phyloP scores from a whole-genome alignment of 2,329 filamentous ascomycete genomes.

The Aaosphaeria arxii region DNA sequence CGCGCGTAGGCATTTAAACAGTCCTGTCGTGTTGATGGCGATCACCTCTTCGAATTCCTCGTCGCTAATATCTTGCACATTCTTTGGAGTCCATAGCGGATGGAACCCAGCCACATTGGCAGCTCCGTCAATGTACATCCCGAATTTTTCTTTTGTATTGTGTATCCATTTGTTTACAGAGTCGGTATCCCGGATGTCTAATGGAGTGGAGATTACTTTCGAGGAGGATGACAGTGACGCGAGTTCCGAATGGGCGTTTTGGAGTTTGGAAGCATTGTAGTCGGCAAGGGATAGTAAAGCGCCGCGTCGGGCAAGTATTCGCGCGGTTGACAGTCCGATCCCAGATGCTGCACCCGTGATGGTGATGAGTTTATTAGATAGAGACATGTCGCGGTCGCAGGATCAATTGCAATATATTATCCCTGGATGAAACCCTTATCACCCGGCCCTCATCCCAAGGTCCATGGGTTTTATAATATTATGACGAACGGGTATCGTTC shows the following conservation, averaged over 20 bases:
- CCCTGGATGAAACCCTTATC: too few relatives aligned
- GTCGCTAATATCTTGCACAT: conserved; percentile 7
- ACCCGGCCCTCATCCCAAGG: too few relatives aligned
- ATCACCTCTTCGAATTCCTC: conserved; percentile 10
- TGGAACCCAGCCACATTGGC: conserved; percentile 13
- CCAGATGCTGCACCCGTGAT: conserved; percentile 10
- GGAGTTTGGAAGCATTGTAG: conserved; percentile 2
- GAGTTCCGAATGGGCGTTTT: conserved; percentile 2
- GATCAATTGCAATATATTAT: neutral
- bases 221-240: neutral
- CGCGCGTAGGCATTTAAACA: conserved; percentile 13
- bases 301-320: conserved; percentile 7
- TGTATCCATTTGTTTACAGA: conserved; percentile 8
- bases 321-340: conserved; percentile 9
- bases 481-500: neutral
- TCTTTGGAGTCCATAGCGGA: conserved; percentile 7
- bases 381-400: neutral
- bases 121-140: conserved; percentile 5
- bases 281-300: conserved; percentile 9
- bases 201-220: conserved; percentile 5
- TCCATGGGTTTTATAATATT: neutral
- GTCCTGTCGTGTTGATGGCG: conserved; percentile 7
- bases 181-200: conserved; percentile 7
- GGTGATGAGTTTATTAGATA: conserved; percentile 10
- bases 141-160: conserved; percentile 4